These are phyloP conservation scores for Geopyxis carbonaria DNA, from an alignment of 495 filamentous ascomycete genomes.

Conservation along the genomic window DNA sequence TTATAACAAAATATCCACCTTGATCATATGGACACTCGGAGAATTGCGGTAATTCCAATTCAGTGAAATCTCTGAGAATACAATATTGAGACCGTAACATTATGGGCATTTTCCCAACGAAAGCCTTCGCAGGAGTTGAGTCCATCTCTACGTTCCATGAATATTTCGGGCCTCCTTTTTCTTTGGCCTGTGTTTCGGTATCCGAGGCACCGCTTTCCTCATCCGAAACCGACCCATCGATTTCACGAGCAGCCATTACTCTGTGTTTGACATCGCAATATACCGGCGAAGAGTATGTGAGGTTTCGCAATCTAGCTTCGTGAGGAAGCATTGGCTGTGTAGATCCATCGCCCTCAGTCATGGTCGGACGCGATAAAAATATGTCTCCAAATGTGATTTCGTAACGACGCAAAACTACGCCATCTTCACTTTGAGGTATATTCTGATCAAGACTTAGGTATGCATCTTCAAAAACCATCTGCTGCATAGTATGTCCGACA, in stretches of 20 bases:
- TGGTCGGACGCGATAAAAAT: slow-evolving; percentile 63
- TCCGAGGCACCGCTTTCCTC: slow-evolving; percentile 31
- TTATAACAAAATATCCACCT: slow-evolving; percentile 97
- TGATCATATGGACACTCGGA: slow-evolving; percentile 97
- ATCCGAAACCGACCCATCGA: slow-evolving; percentile 41
- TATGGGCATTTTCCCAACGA: slow-evolving; percentile 85
- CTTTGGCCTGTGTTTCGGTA: slow-evolving; percentile 28
- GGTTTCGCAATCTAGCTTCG: slow-evolving; percentile 81
- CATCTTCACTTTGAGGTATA: slow-evolving; percentile 50
- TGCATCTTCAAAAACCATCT: slow-evolving; percentile 76
- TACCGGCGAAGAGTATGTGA: slow-evolving; percentile 84
- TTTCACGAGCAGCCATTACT: slow-evolving; percentile 64
- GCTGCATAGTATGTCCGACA: slow-evolving; percentile 75
- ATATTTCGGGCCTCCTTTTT: slow-evolving; percentile 36
- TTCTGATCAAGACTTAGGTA: slow-evolving; percentile 79
- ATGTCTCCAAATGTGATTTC: slow-evolving; percentile 82
- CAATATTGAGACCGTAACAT: slow-evolving; percentile 96
- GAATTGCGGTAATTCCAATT: slow-evolving; percentile 64
- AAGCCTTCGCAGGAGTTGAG: slow-evolving; percentile 41
- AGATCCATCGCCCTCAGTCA: slow-evolving; percentile 80
- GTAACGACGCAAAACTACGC: slow-evolving; percentile 70
- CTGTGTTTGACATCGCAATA: slow-evolving; percentile 70
- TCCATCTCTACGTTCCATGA: slow-evolving; percentile 25
- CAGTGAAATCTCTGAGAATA: slow-evolving; percentile 60
- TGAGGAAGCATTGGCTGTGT: slow-evolving; percentile 70